Evolutionary conservation across 2,329 filamentous ascomycete genomes (phyloP).

Genomic region (Xylaria hypoxylon): DNA sequence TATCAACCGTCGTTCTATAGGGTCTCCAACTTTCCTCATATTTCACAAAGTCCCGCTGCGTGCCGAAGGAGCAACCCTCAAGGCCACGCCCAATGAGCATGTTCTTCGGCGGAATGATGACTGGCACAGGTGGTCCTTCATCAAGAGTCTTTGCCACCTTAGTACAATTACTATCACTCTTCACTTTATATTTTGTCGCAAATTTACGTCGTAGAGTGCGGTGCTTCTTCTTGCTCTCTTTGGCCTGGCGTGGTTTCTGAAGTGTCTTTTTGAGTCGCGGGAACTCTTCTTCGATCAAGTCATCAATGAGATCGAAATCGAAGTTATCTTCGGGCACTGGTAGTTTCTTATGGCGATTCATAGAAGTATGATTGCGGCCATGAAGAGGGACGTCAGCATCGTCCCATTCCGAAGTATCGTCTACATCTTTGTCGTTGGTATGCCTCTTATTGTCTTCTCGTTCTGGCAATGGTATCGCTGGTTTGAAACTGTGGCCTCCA

Average conservation of each 20-base stretch:
- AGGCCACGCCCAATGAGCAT: conserved; percentile 37
- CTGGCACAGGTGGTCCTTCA: conserved; percentile 23
- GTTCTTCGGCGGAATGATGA: conserved; percentile 43
- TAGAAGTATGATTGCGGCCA: background rate
- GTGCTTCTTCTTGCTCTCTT: background rate
- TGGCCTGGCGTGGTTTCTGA: background rate
- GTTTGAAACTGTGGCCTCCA: conserved; percentile 20
- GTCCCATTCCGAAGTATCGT: conserved; percentile 40
- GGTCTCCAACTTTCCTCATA: background rate
- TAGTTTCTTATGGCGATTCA: background rate
- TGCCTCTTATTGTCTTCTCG: conserved; percentile 7
- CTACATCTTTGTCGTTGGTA: background rate
- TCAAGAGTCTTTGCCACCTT: too few relatives aligned
- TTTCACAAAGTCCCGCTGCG: background rate
- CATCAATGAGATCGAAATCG: conserved; percentile 41
- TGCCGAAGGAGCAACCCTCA: background rate
- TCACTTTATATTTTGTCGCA: background rate
- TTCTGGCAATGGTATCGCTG: background rate
- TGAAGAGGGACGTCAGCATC: conserved; percentile 36
- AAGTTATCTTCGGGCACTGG: conserved; percentile 1
- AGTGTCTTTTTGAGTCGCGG: conserved; percentile 33
- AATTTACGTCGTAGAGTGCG: background rate
- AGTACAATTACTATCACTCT: background rate
- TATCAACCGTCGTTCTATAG: background rate
- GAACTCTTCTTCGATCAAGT: conserved; percentile 44